Evolutionary conservation across 805 yeast species (phyloP).

Genomic region (Wickerhamomyces queroliae): DNA sequence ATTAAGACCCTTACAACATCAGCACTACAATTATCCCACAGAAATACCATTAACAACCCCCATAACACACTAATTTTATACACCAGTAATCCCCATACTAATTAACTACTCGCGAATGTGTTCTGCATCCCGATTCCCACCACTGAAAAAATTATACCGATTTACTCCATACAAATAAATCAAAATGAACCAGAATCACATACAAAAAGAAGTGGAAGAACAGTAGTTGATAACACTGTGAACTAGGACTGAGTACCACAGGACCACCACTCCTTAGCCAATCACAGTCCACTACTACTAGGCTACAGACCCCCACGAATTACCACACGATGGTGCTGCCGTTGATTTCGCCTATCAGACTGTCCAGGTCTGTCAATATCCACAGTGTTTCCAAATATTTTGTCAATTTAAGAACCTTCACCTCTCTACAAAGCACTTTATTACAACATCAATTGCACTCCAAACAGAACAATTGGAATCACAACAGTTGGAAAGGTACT

Average conservation of each 20-base stretch:
- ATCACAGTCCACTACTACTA: too few species aligned
- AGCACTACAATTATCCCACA: too few species aligned
- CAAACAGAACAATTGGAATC: neutral
- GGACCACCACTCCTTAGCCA: too few species aligned
- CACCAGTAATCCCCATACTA: too few species aligned
- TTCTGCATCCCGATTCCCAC: neutral
- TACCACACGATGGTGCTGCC: neutral
- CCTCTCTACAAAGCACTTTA: neutral
- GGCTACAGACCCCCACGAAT: neutral
- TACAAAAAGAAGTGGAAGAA: too few species aligned
- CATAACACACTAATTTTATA: neutral
- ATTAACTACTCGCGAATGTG: neutral
- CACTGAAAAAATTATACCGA: neutral
- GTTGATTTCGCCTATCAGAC: neutral
- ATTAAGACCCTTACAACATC: too few species aligned
- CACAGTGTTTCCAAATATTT: neutral
- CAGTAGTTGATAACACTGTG: too few species aligned
- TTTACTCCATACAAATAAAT: neutral
- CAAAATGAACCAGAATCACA: too few species aligned
- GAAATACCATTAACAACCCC: too few species aligned
- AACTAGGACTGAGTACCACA: too few species aligned
- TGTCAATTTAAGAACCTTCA: neutral
- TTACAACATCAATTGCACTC: neutral
- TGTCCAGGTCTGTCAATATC: conserved; percentile 1
- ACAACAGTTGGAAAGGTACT: neutral